Evolutionary conservation across 306 rosid genomes (phyloP), one percentile per base, ranked within the genome.

Genomic region (Hippophae tibetana): DNA sequence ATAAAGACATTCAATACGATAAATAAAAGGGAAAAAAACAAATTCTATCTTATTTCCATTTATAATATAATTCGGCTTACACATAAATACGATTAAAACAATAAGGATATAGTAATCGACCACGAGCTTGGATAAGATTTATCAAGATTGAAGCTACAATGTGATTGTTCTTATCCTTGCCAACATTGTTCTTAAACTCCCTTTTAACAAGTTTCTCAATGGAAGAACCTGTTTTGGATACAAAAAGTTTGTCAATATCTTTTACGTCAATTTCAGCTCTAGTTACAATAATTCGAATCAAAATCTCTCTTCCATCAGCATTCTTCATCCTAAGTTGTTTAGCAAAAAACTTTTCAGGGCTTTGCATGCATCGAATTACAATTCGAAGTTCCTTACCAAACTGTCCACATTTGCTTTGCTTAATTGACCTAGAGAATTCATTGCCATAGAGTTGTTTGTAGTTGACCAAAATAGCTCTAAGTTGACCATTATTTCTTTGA

Each of bases 401-500:
- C 14, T 58, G 72, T 13, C 71, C 71, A n/a, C 71, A 67, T n/a
- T 67, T 67, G 43, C 58, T 58, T 50, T 67, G 71, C 53, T 67
- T 58, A 7, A 67, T 50, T 2, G 43, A 58, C n/a, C 51, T 67
- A 11, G 59, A 58, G 58, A 67, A 67, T 26, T 67, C 71, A 26
- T 50, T 40, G 6, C 71, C 64, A n/a, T 67, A 67, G 50, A 67
- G 71, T 48, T 50, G 58, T 50, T 67, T 67, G 58, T 49, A 67
- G 64, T 58, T 57, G 64, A 25, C 46, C 8, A 58, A 44, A 25
- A 67, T 58, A 58, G 64, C 58, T 42, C 41, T 67, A 42, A 67
- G 7, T 58, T 67, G 71, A 11, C 65, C 58, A 1, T 44, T 42
- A 7, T 67, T 67, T 31, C 71, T 43, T 8, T 58, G 71, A 43